Conservation (phyloP, 2,329 filamentous ascomycete species). For the Sarocladium brachiariae region DNA sequence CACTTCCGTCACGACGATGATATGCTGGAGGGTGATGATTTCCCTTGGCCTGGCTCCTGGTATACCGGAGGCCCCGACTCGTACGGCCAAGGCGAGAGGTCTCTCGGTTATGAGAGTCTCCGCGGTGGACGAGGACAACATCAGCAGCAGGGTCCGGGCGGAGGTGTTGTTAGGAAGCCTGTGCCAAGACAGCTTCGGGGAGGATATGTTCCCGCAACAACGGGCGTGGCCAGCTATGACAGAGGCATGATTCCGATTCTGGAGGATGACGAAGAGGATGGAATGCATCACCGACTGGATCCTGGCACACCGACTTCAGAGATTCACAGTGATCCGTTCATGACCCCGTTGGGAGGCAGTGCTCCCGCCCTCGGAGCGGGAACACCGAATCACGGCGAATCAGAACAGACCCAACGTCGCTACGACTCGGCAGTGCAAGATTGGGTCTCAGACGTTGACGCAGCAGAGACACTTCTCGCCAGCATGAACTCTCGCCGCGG, state of each 20-base stretch:
- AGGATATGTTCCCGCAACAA: slow-evolving; percentile 28
- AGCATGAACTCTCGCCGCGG: slow-evolving; percentile 32
- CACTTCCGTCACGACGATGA: slow-evolving; percentile 37
- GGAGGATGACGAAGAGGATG: slow-evolving; percentile 50
- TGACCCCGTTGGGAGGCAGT: slow-evolving; percentile 31
- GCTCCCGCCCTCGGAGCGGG: slow-evolving; percentile 11
- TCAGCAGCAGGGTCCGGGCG: not conserved
- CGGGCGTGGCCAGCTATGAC: slow-evolving; percentile 11
- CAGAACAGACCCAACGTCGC: slow-evolving; percentile 15
- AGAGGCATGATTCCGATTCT: slow-evolving; percentile 48
- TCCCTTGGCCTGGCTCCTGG: slow-evolving; percentile 29
- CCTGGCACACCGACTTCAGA: slow-evolving; percentile 29
- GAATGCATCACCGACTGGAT: slow-evolving; percentile 19
- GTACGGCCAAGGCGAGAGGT: slow-evolving; percentile 33
- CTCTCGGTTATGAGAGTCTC: slow-evolving; percentile 45
- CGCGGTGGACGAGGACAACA: slow-evolving; percentile 22
- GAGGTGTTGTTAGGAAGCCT: slow-evolving; percentile 24
- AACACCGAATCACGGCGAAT: slow-evolving; percentile 19
- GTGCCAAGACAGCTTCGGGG: slow-evolving; percentile 22
- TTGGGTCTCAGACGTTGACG: slow-evolving; percentile 52
- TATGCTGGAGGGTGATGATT: slow-evolving; percentile 35
- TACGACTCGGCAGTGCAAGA: slow-evolving; percentile 48
- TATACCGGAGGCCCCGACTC: slow-evolving; percentile 39
- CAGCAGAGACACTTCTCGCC: slow-evolving; percentile 44
- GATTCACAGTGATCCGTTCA: slow-evolving; percentile 41